Base-by-base conservation (phyloP, 2,329 filamentous ascomycete species). In the Cladosporium sp. region DNA sequence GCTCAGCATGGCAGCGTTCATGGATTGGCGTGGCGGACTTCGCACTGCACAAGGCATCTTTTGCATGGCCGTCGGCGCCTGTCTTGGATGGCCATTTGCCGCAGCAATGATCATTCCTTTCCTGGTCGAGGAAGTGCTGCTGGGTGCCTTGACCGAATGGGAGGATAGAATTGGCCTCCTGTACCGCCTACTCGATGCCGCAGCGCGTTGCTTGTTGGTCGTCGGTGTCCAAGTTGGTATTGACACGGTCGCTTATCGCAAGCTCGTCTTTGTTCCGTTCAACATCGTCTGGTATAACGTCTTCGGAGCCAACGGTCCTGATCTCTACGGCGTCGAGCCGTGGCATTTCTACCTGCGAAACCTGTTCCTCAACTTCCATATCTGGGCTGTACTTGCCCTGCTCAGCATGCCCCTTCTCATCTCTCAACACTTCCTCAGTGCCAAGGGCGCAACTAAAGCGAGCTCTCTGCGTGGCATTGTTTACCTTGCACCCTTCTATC, bases 311-410 rank as follows among this genome's bases (percentile, higher is more conserved):
- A 85, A 83, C 74, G 68, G 74, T 21, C 95, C 95, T 0, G 87
- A 97, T 64, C 91, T 99, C 40, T 99, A 97, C 73, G 95, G 95
- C 53, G 96, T 92, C 0, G 95, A 99, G 78, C 92, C 94, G 1
- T 98, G 94, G 95, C 90, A 93, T 62, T 99, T 97, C 76, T 99
- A 99, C 78, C 84, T 97, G 72, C 91, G 91, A 72, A 99, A 99
- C 73, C 81, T 99, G 52, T 81, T 90, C 18, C 84, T 99, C 66
- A 99, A 99, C 80, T 99, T 98, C 83, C 97, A 98, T 75, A 79
- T 96, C 56, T 98, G 93, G 92, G 93, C 97, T 72, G 75, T 92
- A 12, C 83, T 98, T 14, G 93, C 93, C 0, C 78, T 97, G 56
- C 75, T 86, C 5, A 87, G 91, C 0, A 80, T 92, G 18, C 94